phyloP scores from a whole-genome alignment of 2,329 filamentous ascomycete genomes.

The Ramularia endophylla region DNA sequence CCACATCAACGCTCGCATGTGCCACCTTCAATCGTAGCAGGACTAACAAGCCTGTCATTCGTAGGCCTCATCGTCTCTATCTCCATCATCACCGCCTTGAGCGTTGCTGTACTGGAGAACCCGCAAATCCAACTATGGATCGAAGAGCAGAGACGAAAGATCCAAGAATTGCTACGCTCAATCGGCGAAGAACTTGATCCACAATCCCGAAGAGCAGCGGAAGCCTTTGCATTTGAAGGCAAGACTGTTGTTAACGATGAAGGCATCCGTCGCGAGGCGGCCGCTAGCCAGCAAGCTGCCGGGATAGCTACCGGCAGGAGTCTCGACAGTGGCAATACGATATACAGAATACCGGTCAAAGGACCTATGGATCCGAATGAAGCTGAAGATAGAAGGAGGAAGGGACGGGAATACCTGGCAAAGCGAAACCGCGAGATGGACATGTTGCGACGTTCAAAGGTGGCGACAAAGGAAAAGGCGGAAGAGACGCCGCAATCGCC shows the following conservation, averaged over 20 bases:
- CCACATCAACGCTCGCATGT: conserved; percentile 4
- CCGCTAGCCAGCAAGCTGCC: conserved; percentile 27
- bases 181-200: conserved; percentile 56
- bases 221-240: conserved; percentile 34
- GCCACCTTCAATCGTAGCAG: conserved; percentile 3
- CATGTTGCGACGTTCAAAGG: conserved; percentile 26
- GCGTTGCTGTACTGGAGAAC: conserved; percentile 58
- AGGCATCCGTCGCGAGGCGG: conserved; percentile 25
- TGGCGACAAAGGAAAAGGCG: conserved; percentile 10
- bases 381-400: conserved; percentile 29
- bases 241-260: conserved; percentile 27
- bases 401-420: conserved; percentile 33
- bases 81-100: conserved; percentile 55
- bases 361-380: conserved; percentile 27
- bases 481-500: conserved; percentile 19
- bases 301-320: conserved; percentile 31
- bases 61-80: conserved; percentile 58
- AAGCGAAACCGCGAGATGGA: conserved; percentile 30
- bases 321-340: conserved; percentile 18
- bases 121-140: conserved; percentile 59
- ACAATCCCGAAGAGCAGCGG: conserved; percentile 31
- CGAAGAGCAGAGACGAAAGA: conserved; percentile 54
- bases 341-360: conserved; percentile 26
- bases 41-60: conserved; percentile 10
- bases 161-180: conserved; percentile 53